phyloP scores from a whole-genome alignment of 179 eudicot species.

The Actinidia chinensis region DNA sequence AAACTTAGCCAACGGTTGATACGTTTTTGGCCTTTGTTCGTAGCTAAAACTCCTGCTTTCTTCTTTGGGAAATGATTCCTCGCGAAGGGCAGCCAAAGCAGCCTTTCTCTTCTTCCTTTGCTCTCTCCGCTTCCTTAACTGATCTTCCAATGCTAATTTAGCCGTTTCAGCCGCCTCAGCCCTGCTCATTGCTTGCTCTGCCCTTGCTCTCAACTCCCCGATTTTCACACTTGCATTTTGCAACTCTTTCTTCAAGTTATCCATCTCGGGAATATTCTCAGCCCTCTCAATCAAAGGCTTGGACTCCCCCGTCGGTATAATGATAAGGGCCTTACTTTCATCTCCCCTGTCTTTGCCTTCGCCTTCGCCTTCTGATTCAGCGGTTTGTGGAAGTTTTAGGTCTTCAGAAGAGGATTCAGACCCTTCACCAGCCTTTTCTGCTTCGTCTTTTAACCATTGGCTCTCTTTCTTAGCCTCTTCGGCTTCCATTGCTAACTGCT shows the following conservation, averaged over 20 bases:
- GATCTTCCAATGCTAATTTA: constrained; percentile 28
- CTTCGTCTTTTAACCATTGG: constrained; percentile 16
- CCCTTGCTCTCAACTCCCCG: constrained; percentile 37
- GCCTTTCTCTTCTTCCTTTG: constrained; percentile 29
- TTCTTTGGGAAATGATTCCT: constrained; percentile 29
- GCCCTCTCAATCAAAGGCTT: constrained; percentile 16
- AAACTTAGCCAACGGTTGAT: constrained; percentile 41
- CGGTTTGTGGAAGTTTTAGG: no score
- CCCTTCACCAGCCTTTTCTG: not conserved
- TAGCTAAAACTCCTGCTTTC: not conserved
- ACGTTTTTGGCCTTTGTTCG: constrained; percentile 16
- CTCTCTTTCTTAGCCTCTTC: constrained; percentile 31
- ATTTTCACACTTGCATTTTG: constrained; percentile 27
- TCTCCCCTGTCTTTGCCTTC: no score
- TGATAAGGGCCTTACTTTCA: no score
- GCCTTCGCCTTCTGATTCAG: no score
- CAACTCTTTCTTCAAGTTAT: constrained; percentile 33
- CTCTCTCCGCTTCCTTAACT: constrained; percentile 28
- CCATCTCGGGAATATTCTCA: constrained; percentile 2
- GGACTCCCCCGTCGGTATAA: constrained; percentile 20
- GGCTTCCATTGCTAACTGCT: not conserved
- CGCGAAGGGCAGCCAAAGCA: constrained; percentile 28
- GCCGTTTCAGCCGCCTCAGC: constrained; percentile 45
- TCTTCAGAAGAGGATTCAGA: no score
- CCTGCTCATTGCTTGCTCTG: constrained; percentile 40